Base-by-base conservation (phyloP, 73 alveolate genomes). In the Paramecium sonneborni region DNA sequence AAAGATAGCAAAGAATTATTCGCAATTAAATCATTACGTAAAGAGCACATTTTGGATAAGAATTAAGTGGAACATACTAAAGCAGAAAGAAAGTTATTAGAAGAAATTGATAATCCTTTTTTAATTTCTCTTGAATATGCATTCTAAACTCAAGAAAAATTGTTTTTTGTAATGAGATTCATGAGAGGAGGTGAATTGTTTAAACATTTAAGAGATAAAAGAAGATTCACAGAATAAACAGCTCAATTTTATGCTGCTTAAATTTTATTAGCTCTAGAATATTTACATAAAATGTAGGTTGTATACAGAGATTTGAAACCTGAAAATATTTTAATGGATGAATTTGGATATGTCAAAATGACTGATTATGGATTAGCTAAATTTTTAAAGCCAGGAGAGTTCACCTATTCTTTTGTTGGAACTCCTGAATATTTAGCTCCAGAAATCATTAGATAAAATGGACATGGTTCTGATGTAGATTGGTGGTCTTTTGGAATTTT, bases 301-400 rank as follows among this genome's bases (percentile, higher is more conserved):
- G 95, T 97, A 12, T 97, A 97, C 62, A 62, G 99, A 62, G 99
- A 97, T 92, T 92, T 97, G 57, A 97, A 97, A 84, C 99, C 99
- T 7, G 99, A 97, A 89, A 97, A 97, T 95, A 97, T 97, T 32
- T 93, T 97, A 41, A 89, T 97, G 28, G 99, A 94, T 48, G 93
- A 84, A 72, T 96, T 95, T 32, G 99, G 99, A 14, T 98, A 97
- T 93, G 86, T 96, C 21, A 97, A 96, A 93, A 55, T 97, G 46
- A 97, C 99, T 5, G 99, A 97, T 92, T 97, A 96, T 92, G 99
- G 99, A 44, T 89, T 97, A 58, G 92, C 98, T 21, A 97, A 97
- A 94, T 88, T 93, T 14, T 82, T 92, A 6, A 92, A 94, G 10
- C 72, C 46, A 10, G 97, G 89, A 7, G 74, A 85, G 12, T 48